A percentile compares a stretch with the other conserved stretches of the same genome.
phyloP scores from a whole-genome alignment of 164 flowering plant genomes.

The Umbellularia californica region DNA sequence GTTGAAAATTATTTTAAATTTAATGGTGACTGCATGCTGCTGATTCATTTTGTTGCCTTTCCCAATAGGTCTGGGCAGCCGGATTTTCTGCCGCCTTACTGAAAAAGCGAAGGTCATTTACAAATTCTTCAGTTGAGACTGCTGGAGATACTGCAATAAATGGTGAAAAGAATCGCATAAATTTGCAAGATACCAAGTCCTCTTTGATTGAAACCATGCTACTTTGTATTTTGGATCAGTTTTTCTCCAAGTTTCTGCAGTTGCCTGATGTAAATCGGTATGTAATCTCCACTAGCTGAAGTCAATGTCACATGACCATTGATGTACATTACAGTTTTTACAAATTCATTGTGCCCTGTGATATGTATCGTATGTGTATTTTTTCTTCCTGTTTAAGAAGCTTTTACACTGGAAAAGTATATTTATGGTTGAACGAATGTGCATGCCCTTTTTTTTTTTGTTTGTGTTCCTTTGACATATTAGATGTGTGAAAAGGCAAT shows the following conservation, averaged over 20 bases:
- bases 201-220: conserved; percentile 41
- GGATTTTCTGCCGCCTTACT: conserved; percentile 86
- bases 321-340: neutral
- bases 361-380: neutral
- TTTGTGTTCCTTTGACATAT: too few species aligned
- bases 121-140: conserved; percentile 24
- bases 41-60: neutral
- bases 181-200: conserved; percentile 35
- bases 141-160: conserved; percentile 22
- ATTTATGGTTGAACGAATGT: too few species aligned
- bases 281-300: conserved; percentile 8
- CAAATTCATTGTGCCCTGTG: neutral
- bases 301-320: neutral
- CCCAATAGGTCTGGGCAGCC: conserved; percentile 89
- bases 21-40: too few species aligned
- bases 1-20: neutral
- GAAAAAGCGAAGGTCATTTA: conserved; percentile 61
- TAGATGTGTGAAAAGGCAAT: too few species aligned
- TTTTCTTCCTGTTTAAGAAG: neutral
- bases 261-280: conserved; percentile 68
- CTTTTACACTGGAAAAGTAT: neutral
- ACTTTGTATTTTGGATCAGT: conserved; percentile 46
- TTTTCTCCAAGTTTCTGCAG: conserved; percentile 52
- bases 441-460: too few species aligned
- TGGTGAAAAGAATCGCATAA: conserved; percentile 18